These are phyloP conservation scores for Catenaria anguillulae DNA, from an alignment of 371 early-diverging fungal genomes.

Conservation along the genomic window DNA sequence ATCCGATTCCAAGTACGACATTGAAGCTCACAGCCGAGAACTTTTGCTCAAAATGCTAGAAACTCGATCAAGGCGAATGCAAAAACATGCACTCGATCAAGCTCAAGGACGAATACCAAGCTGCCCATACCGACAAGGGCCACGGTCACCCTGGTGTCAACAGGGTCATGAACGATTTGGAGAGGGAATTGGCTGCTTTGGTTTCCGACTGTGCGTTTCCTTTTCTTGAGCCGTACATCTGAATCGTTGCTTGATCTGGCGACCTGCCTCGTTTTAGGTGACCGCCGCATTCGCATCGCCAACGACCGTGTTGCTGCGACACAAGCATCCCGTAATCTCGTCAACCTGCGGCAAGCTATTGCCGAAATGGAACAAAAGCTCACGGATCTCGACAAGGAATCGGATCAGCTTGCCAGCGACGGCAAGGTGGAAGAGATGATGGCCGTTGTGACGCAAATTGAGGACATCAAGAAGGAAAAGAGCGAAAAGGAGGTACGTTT, in stretches of 20 bases:
- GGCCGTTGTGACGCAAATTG: background rate
- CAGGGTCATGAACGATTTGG: background rate
- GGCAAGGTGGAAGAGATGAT: constrained; percentile 4
- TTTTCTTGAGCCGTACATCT: too few species aligned
- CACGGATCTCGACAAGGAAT: background rate
- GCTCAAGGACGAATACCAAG: constrained; percentile 4
- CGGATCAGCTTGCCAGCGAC: constrained; percentile 3
- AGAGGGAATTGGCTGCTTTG: background rate
- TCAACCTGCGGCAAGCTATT: too few species aligned
- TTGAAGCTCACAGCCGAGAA: too few species aligned
- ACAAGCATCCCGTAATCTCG: too few species aligned
- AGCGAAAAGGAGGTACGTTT: constrained; percentile 2
- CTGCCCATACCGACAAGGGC: background rate
- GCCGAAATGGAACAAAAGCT: too few species aligned
- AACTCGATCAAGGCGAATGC: constrained; percentile 5
- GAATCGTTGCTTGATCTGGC: too few species aligned
- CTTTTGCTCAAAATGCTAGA: too few species aligned
- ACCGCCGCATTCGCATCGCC: constrained; percentile 1
- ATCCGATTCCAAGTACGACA: too few species aligned
- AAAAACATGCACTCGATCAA: background rate
- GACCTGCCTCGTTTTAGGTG: too few species aligned
- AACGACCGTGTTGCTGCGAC: constrained; percentile 3
- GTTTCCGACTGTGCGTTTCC: constrained; percentile 2
- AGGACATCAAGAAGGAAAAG: constrained; percentile 2
- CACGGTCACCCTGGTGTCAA: too few species aligned